These are phyloP conservation scores for Spatholobus suberectus DNA, from an alignment of 306 rosid genomes.

Conservation along the genomic window DNA sequence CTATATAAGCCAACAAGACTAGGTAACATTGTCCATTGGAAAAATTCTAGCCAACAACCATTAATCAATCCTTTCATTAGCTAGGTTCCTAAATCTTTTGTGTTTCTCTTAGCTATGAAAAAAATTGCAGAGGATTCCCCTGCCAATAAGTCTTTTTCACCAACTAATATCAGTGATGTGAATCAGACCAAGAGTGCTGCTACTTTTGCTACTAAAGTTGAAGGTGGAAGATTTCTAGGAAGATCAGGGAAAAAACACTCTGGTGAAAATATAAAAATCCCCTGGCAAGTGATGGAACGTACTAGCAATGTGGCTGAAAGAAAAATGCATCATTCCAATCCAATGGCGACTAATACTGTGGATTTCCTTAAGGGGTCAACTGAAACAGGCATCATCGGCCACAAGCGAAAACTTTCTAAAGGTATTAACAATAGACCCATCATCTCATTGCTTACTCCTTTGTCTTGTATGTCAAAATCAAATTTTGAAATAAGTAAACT, in stretches of 20 bases:
- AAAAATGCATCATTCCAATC: no score
- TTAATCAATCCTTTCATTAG: no score
- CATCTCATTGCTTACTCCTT: no score
- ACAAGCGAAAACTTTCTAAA: slow-evolving; percentile 8
- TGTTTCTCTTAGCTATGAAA: background rate
- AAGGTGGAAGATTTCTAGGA: background rate
- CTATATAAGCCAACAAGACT: no score
- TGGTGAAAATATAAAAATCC: background rate
- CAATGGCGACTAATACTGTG: background rate
- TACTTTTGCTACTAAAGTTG: background rate
- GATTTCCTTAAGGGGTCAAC: background rate
- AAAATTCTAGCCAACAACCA: no score
- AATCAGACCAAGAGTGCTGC: background rate
- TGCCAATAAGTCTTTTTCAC: background rate
- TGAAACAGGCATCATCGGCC: background rate
- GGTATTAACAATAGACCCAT: background rate
- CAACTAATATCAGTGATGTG: background rate
- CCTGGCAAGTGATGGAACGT: background rate
- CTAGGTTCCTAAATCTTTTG: background rate
- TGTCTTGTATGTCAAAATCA: no score
- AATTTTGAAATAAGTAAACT: no score
- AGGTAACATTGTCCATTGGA: no score
- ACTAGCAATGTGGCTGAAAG: background rate
- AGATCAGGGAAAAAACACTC: background rate
- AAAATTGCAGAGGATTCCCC: background rate